Evolutionary conservation across 257 asterid genomes (phyloP), one percentile per base, ranked within the genome.

Genomic region (Anisodus tanguticus): DNA sequence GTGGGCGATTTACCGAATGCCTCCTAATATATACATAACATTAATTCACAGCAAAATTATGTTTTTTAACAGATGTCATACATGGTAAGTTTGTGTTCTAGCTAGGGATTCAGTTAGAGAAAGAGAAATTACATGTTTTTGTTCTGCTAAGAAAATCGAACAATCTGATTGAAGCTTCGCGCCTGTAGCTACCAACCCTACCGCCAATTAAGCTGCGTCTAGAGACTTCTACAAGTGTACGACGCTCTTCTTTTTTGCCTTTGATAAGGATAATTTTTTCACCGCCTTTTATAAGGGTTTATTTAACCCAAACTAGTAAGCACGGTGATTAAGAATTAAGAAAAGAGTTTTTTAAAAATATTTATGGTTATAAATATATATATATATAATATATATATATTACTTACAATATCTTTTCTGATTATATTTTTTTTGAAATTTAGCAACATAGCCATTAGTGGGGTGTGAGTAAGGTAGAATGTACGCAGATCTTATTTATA

Each of bases 1-100:
- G 93, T 13, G 95, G 94, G 17, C 94, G 95, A 71, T 92, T 89
- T 9, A 90, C 89, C 35, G 95, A 93, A 66, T 88, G 93, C 86
- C 92, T 90, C 97, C 95, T 91, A 47, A 5, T 45, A 16, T 58
- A 16, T 16, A 55, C 62, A 35, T 13, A 66, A 31, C 60, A 74
- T 74, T 74, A 74, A 54, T 88, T 86, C 93, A 26, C 45, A 51
- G n/a, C 3, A 31, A 2, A 26, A 26, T 12, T 51, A 3, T 12
- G 81, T 10, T 22, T 47, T 22, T 76, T 51, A 51, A 76, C 81
- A 26, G 47, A 76, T 51, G 26, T 76, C 11, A 17, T 8, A 62
- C 9, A 19, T 12, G 2, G 74, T 35, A 67, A 35, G 43, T 5
- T 60, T 64, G 3, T 9, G 16, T 64, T 64, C 17, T 26, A 26